These are phyloP conservation scores for Trichophyton benhamiae DNA, from an alignment of 2,329 filamentous ascomycete genomes.

Conservation along the genomic window DNA sequence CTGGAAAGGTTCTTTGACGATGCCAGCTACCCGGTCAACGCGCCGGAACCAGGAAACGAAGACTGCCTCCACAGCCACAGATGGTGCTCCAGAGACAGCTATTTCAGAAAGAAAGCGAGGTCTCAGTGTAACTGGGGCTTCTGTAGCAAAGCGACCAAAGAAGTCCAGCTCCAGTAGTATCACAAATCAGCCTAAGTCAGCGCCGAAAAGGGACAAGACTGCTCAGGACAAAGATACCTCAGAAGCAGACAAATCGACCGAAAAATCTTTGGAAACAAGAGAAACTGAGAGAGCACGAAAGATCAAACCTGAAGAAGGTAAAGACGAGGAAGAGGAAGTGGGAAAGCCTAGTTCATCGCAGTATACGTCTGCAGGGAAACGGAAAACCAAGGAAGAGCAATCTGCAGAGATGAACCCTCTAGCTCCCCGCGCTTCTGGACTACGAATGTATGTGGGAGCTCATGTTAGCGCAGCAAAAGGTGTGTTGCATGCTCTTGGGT, in stretches of 20 bases:
- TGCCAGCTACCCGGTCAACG: background rate
- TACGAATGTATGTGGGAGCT: constrained; percentile 79
- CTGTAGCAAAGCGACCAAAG: background rate
- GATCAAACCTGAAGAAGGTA: background rate
- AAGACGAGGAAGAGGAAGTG: background rate
- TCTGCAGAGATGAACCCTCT: constrained; percentile 50
- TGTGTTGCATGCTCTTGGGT: constrained; percentile 26
- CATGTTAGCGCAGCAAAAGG: constrained; percentile 86
- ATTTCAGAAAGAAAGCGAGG: background rate
- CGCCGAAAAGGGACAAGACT: background rate
- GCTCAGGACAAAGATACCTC: background rate
- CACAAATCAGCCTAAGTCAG: no score
- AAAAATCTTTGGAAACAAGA: no score
- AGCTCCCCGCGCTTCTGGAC: constrained; percentile 53
- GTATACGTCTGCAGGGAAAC: constrained; percentile 9
- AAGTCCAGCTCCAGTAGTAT: background rate
- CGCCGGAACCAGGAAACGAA: background rate
- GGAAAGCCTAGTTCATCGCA: background rate
- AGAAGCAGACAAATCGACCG: background rate
- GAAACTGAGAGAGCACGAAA: background rate
- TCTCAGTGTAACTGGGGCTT: no score
- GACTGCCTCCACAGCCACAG: background rate
- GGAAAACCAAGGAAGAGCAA: constrained; percentile 46
- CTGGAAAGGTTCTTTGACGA: background rate
- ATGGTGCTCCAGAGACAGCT: background rate